Evolutionary conservation across 148 eudicot species (phyloP).

Genomic region (Amaranthus hypochondriacus): DNA sequence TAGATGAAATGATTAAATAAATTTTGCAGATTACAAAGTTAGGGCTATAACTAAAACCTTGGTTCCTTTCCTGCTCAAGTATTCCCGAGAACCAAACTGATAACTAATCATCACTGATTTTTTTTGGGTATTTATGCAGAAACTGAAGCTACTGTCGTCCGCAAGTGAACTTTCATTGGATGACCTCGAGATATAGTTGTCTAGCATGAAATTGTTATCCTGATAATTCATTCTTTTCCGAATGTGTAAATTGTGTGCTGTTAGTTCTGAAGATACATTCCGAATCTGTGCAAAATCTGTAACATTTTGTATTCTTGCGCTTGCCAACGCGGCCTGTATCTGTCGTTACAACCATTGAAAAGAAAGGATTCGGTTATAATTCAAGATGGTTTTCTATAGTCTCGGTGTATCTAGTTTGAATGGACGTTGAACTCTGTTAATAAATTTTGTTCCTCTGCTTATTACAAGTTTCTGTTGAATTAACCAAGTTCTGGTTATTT

Average conservation of each 20-base stretch:
- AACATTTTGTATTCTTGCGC: background rate
- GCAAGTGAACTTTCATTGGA: slow-evolving; percentile 67
- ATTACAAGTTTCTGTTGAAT: background rate
- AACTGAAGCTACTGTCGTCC: slow-evolving; percentile 66
- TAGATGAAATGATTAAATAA: background rate
- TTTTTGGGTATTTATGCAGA: slow-evolving; percentile 40
- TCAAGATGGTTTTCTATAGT: background rate
- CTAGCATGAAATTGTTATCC: background rate
- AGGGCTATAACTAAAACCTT: too few species aligned
- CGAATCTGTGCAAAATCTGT: background rate
- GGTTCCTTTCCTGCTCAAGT: background rate
- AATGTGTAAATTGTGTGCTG: slow-evolving; percentile 9
- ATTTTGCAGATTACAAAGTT: background rate
- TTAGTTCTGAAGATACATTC: slow-evolving; percentile 12
- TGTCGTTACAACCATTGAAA: background rate
- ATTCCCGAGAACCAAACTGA: background rate
- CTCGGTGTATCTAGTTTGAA: background rate
- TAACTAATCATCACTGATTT: background rate
- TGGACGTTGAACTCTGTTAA: background rate
- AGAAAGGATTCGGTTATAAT: background rate
- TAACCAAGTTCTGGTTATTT: background rate
- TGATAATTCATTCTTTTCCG: background rate
- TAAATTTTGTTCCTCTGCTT: background rate
- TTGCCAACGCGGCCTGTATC: background rate
- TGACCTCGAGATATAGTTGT: slow-evolving; percentile 55